Evolutionary conservation across 768 basidiomycete species (phyloP).

Genomic region (Pleurotus tuber-regium): DNA sequence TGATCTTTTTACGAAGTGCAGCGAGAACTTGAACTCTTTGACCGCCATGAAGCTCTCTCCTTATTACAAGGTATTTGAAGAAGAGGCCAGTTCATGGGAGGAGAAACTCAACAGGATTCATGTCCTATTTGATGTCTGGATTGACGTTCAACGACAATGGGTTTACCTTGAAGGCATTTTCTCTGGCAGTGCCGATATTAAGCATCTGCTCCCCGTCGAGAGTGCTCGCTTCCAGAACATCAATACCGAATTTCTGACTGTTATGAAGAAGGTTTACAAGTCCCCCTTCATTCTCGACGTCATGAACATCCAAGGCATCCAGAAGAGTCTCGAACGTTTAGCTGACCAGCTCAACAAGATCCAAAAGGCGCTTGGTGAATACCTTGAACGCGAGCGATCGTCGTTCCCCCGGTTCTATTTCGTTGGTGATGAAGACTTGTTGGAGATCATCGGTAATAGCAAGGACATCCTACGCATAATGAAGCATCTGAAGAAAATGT

Average conservation of each 20-base stretch:
- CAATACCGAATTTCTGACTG: conserved; percentile 94
- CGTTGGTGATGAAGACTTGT: conserved; percentile 96
- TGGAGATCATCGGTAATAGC: conserved; percentile 99
- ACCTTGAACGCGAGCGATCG: conserved; percentile 94
- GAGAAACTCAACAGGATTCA: conserved; percentile 96
- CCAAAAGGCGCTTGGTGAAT: conserved; percentile 98
- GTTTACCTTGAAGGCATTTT: conserved; percentile 99
- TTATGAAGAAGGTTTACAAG: conserved; percentile 99
- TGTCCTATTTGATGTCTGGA: conserved; percentile 98
- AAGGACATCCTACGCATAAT: conserved; percentile 97
- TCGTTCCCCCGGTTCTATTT: conserved; percentile 99
- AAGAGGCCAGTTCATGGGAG: conserved; percentile 94
- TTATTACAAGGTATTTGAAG: conserved; percentile 96
- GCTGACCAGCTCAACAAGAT: conserved; percentile 97
- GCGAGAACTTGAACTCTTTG: conserved; percentile 94
- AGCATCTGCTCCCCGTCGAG: conserved; percentile 96
- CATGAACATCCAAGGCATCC: conserved; percentile 92
- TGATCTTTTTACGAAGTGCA: conserved; percentile 94
- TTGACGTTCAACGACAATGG: conserved; percentile 99
- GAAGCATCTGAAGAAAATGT: conserved; percentile 99
- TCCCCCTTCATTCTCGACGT: conserved; percentile 97
- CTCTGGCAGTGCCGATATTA: conserved; percentile 99
- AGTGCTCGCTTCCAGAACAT: conserved; percentile 98
- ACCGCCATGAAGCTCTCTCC: conserved; percentile 97
- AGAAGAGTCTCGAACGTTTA: conserved; percentile 95